Evolutionary conservation across 139 green algal genomes (phyloP).

Genomic region (Closterium sp.): DNA sequence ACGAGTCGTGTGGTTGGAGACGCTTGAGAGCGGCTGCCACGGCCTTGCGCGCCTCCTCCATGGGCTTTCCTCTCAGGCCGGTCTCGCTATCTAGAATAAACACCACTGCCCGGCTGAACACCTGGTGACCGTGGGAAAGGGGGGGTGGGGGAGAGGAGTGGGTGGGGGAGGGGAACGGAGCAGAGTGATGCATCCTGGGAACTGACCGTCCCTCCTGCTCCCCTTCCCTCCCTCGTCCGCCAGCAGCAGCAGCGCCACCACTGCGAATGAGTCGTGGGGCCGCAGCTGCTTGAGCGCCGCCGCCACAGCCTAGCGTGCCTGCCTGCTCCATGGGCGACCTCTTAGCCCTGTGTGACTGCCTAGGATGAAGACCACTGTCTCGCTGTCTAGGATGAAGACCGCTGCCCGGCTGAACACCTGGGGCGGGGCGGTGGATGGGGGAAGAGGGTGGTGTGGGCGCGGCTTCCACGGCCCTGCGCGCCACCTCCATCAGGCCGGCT

Average conservation of each 20-base stretch:
- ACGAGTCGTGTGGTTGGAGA: neutral
- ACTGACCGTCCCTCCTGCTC: too few relatives aligned
- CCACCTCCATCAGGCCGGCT: neutral
- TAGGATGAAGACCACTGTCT: neutral
- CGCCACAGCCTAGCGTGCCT: neutral
- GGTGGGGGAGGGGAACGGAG: too few relatives aligned
- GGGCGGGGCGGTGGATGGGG: too few relatives aligned
- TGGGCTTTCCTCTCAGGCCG: neutral
- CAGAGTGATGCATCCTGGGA: too few relatives aligned
- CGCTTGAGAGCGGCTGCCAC: neutral
- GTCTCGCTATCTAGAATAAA: neutral
- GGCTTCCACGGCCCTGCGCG: neutral
- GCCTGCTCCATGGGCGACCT: neutral
- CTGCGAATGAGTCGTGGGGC: neutral
- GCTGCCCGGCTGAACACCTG: neutral
- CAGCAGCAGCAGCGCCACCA: neutral
- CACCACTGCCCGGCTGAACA: neutral
- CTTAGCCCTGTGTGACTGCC: neutral
- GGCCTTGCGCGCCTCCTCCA: neutral
- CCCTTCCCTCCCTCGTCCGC: too few relatives aligned
- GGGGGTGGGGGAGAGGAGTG: too few relatives aligned
- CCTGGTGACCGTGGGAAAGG: neutral
- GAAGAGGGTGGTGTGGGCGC: neutral
- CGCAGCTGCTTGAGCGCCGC: neutral
- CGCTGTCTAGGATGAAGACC: neutral